phyloP scores from a whole-genome alignment of 2,329 filamentous ascomycete species.

The Epichloe aotearoae region DNA sequence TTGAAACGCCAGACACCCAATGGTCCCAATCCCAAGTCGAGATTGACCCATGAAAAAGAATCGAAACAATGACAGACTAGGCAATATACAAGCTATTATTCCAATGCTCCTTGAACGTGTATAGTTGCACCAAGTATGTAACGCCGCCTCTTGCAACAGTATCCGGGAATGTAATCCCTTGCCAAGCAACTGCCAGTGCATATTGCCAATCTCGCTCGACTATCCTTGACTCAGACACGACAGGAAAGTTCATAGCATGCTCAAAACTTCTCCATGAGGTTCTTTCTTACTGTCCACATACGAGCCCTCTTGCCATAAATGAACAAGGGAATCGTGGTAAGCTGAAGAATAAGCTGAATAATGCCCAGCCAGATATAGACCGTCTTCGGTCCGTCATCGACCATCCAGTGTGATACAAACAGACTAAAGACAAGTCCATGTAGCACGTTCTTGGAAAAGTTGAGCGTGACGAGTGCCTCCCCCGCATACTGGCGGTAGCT shows the following conservation, averaged over 20 bases:
- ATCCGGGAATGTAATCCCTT: neutral
- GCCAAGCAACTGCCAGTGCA: neutral
- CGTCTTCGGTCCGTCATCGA: conserved; percentile 56
- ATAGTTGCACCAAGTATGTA: neutral
- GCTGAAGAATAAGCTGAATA: conserved; percentile 65
- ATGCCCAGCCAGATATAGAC: conserved; percentile 76
- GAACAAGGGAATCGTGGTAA: conserved; percentile 80
- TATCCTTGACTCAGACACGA: neutral
- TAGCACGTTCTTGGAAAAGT: conserved; percentile 87
- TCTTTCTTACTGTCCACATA: conserved; percentile 87
- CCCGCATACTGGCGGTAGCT: conserved; percentile 83
- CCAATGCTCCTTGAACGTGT: neutral
- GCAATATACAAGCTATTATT: neutral
- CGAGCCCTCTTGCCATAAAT: conserved; percentile 80
- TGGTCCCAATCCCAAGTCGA: neutral
- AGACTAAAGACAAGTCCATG: conserved; percentile 82
- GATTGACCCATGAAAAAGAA: neutral
- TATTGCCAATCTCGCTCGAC: neutral
- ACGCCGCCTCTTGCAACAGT: neutral
- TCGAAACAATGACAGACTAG: neutral
- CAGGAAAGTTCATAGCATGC: too few species aligned
- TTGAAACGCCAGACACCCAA: neutral
- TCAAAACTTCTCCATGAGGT: conserved; percentile 66
- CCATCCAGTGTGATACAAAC: conserved; percentile 78
- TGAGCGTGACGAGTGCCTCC: conserved; percentile 90